Conservation (phyloP, 192 early-diverging fungal species). For the Rhizophlyctis rosea region DNA sequence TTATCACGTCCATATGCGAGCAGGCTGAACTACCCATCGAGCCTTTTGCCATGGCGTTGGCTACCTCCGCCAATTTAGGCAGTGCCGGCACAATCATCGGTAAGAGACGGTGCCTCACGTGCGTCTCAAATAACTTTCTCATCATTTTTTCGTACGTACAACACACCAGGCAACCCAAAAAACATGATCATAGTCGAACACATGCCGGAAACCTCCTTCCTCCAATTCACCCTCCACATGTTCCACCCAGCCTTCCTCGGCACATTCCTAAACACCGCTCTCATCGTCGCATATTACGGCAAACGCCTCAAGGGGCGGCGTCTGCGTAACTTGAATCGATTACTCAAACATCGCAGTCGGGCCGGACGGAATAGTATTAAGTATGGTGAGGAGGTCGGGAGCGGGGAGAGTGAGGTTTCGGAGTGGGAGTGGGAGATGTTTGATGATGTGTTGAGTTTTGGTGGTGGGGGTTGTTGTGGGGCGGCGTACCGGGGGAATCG, state of each 20-base stretch:
- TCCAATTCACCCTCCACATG: conserved; percentile 3
- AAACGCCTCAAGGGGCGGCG: background rate
- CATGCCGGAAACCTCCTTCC: conserved; percentile 9
- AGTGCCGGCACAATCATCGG: conserved; percentile 10
- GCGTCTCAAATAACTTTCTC: background rate
- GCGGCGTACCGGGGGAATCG: background rate
- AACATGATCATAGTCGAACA: conserved; percentile 16
- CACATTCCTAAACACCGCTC: conserved; percentile 1
- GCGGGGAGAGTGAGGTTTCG: no score
- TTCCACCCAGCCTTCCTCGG: background rate
- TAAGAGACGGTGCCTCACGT: background rate
- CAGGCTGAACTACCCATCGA: conserved; percentile 16
- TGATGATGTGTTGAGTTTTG: no score
- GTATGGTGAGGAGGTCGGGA: no score
- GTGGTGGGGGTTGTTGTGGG: no score
- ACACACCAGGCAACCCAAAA: conserved; percentile 14
- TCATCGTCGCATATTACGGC: conserved; percentile 4
- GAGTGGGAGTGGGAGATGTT: no score
- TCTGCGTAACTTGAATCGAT: conserved; percentile 1
- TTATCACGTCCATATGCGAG: conserved; percentile 13
- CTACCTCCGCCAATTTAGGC: conserved; percentile 12
- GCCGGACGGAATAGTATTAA: no score
- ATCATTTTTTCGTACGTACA: no score
- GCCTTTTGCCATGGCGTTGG: conserved; percentile 11
- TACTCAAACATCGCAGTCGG: no score